Conservation (phyloP, 371 early-diverging fungal genomes). For the Mortierella sp. region DNA sequence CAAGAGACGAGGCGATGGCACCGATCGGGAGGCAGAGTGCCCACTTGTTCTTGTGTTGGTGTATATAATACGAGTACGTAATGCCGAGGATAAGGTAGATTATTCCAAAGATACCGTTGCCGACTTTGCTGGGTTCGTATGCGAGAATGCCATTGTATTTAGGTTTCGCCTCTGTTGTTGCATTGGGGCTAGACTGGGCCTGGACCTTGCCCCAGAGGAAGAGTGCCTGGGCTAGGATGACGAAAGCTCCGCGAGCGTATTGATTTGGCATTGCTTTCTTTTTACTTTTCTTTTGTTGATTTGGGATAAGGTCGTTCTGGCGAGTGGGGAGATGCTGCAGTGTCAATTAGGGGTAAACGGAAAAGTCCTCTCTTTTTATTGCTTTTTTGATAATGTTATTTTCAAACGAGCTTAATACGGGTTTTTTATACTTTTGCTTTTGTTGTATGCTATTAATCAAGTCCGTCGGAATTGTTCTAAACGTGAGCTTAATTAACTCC, state of each 20-base stretch:
- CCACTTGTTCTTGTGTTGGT: conserved; percentile 24
- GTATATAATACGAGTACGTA: neutral
- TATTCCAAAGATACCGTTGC: conserved; percentile 18
- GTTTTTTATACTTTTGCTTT: too few relatives aligned
- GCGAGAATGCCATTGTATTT: conserved; percentile 4
- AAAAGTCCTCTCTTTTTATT: neutral
- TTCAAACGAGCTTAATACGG: neutral
- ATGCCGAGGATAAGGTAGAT: conserved; percentile 23
- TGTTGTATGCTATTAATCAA: neutral
- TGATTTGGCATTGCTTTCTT: neutral
- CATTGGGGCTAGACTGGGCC: neutral
- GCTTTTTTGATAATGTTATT: neutral
- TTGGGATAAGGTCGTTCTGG: too few relatives aligned
- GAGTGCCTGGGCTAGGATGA: neutral
- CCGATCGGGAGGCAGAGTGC: conserved; percentile 39
- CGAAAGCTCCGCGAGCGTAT: neutral
- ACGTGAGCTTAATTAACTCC: neutral
- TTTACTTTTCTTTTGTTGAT: neutral
- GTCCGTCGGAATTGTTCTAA: neutral
- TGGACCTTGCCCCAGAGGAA: neutral
- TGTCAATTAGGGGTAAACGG: neutral
- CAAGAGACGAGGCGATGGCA: conserved; percentile 25
- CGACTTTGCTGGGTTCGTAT: conserved; percentile 21
- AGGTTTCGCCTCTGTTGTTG: neutral
- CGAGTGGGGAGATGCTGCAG: neutral